These are phyloP conservation scores for Phytomonas sp. DNA, from an alignment of 208 protist genomes.

Conservation along the genomic window DNA sequence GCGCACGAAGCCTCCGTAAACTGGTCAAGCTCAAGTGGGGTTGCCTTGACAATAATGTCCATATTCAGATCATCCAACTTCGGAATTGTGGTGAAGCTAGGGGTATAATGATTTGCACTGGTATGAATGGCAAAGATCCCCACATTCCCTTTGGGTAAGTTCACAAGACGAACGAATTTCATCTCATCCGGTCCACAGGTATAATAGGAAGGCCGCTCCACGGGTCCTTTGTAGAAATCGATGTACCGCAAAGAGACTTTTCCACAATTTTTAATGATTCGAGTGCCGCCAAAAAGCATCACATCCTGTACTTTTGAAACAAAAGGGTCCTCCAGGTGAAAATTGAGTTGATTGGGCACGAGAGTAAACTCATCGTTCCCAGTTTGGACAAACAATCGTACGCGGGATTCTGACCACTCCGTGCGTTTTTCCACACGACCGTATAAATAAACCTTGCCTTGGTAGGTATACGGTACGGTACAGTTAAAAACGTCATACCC, in stretches of 20 bases:
- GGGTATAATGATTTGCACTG: slow-evolving; percentile 16
- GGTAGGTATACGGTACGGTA: slow-evolving; percentile 45
- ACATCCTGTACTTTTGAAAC: slow-evolving; percentile 31
- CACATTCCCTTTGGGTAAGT: slow-evolving; percentile 31
- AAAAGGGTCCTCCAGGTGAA: slow-evolving; percentile 42
- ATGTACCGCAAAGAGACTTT: slow-evolving; percentile 33
- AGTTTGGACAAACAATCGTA: slow-evolving; percentile 42
- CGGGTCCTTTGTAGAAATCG: slow-evolving; percentile 34
- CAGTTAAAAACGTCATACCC: slow-evolving; percentile 63
- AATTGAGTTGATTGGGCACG: slow-evolving; percentile 22
- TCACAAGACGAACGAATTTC: slow-evolving; percentile 41
- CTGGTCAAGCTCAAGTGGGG: slow-evolving; percentile 41
- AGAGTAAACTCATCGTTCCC: slow-evolving; percentile 48
- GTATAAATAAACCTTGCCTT: slow-evolving; percentile 39
- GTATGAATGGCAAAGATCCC: slow-evolving; percentile 34
- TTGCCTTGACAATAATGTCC: slow-evolving; percentile 26
- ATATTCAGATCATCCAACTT: slow-evolving; percentile 26
- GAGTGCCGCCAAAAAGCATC: slow-evolving; percentile 42
- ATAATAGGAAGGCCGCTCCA: slow-evolving; percentile 30
- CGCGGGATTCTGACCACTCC: slow-evolving; percentile 51
- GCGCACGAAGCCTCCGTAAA: slow-evolving; percentile 39
- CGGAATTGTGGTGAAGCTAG: slow-evolving; percentile 41
- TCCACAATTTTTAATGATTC: slow-evolving; percentile 33
- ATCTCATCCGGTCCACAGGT: slow-evolving; percentile 45
- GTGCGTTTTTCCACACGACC: slow-evolving; percentile 42